Base-by-base conservation (phyloP, 306 rosid species). In the Acacia crassicarpa region DNA sequence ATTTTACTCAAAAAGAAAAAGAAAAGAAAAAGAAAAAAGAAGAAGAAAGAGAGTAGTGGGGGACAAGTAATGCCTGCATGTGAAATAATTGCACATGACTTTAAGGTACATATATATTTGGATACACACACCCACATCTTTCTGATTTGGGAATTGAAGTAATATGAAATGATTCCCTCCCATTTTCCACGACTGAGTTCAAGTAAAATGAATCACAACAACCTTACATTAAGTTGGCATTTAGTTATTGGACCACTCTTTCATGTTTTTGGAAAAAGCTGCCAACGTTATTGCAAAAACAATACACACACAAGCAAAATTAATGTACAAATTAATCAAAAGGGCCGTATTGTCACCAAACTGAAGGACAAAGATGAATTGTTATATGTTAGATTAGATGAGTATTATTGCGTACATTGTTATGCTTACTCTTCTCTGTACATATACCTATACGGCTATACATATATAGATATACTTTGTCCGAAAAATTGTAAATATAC, bases 331-430 rank as follows among this genome's bases (percentile, higher is more conserved):
- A 30, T 83, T 15, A 51, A 32, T 83, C 32, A 38, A 48, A 71
- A 77, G 78, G 78, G 75, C 72, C 82, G 77, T 45, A 2, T 10
- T 72, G 65, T 48, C 35, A 48, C 44, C 75, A 16, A 74, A 66
- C 75, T 20, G 72, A 67, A 77, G 48, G n/a, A 40, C 70, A 62
- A 56, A 17, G 38, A 38, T 5, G n/a, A 54, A 14, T 35, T 33
- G 25, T 63, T 53, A 51, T 35, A 35, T 38, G 22, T 67, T 35
- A 49, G 14, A 35, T 38, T 35, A 65, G n/a, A 59, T 65, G 38
- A 35, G 53, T 49, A 51, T 78, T 78, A 78, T 78, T 63, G 75
- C 70, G 15, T 17, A 44, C 80, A 51, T 83, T 51, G 59, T 83
- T 49, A 35, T 71, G 74, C 10, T 44, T 35, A 35, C 40, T 33